Evolutionary conservation across 805 yeast species (phyloP), one percentile per base, ranked within the genome.

Genomic region (Candida endomychidarum): DNA sequence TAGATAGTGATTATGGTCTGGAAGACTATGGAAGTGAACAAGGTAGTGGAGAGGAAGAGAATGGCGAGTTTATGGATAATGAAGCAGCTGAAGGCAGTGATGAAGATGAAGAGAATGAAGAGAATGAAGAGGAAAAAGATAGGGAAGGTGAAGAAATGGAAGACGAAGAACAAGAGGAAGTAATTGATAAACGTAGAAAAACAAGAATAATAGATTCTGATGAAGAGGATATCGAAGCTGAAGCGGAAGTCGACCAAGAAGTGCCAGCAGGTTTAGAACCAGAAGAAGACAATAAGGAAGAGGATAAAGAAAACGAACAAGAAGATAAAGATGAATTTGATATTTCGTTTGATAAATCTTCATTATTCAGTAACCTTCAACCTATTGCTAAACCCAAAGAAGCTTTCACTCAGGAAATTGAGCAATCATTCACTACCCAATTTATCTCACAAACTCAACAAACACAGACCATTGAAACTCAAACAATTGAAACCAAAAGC

Each of bases 71-170:
- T 10, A 35, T 26, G 3, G 50, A 48, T 28, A 34, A 23, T 3
- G 41, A 39, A 16, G 48, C 48, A 17, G 60, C 52, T n/a, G 63
- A 52, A 12, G 47, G 48, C 6, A 57, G 46, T 6, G 40, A 30
- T 18, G 46, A 30, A 8, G 58, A 51, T 8, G 57, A 47, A 3
- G 51, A 46, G 7, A 34, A 20, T 4, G 46, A 28, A 3, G 31
- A 34, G 1, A 45, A 37, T 7, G 40, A 33, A 16, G 39, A 25
- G 5, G 21, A 37, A 7, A 35, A 23, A 8, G 30, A 12, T 2
- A 19, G 9, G 2, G 32, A 30, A n/a, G 32, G 10, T 12, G 35
- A 42, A 22, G 37, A 23, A 24, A 15, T 24, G 5, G 18, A 20
- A 12, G 28, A 31, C 8, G 19, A 22, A 5, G 22, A 23, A 27